Conservation (phyloP, 1,139 yeast genomes). For the Yamadazyma atmosphaerica region DNA sequence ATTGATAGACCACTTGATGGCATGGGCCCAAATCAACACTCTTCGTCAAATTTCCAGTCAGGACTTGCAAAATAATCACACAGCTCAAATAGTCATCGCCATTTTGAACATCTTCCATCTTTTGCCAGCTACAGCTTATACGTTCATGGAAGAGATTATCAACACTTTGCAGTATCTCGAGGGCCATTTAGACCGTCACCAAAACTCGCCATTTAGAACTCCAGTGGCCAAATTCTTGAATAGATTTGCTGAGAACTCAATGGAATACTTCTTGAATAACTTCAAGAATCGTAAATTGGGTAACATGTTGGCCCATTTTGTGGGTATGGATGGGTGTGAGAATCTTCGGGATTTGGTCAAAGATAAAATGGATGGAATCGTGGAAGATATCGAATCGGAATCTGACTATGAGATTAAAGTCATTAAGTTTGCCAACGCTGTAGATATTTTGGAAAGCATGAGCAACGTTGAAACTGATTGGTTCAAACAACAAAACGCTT, state of each 20-base stretch:
- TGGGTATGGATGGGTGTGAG: conserved; percentile 57
- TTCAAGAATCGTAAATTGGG: conserved; percentile 72
- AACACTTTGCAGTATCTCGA: conserved; percentile 77
- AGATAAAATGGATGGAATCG: conserved; percentile 45
- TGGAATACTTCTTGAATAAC: conserved; percentile 68
- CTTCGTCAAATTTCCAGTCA: conserved; percentile 70
- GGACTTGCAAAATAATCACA: conserved; percentile 75
- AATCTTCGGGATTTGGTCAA: conserved; percentile 57
- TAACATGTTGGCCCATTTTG: conserved; percentile 61
- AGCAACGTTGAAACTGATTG: conserved; percentile 57
- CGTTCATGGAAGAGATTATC: conserved; percentile 86
- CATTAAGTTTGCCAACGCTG: conserved; percentile 66
- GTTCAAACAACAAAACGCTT: conserved; percentile 55
- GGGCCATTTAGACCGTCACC: conserved; percentile 79
- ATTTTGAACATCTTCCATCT: conserved; percentile 89
- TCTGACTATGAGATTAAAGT: conserved; percentile 54
- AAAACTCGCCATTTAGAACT: conserved; percentile 84
- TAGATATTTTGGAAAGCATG: conserved; percentile 63
- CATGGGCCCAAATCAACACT: conserved; percentile 91
- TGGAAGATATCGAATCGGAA: conserved; percentile 44
- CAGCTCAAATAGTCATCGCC: conserved; percentile 84
- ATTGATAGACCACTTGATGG: conserved; percentile 87
- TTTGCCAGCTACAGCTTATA: conserved; percentile 88
- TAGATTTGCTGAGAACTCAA: conserved; percentile 76
- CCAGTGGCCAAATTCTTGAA: conserved; percentile 88